A percentile compares a stretch with the other conserved stretches of the same genome.
Conservation (phyloP, 495 filamentous ascomycete species). For the Lichina pygmaea region DNA sequence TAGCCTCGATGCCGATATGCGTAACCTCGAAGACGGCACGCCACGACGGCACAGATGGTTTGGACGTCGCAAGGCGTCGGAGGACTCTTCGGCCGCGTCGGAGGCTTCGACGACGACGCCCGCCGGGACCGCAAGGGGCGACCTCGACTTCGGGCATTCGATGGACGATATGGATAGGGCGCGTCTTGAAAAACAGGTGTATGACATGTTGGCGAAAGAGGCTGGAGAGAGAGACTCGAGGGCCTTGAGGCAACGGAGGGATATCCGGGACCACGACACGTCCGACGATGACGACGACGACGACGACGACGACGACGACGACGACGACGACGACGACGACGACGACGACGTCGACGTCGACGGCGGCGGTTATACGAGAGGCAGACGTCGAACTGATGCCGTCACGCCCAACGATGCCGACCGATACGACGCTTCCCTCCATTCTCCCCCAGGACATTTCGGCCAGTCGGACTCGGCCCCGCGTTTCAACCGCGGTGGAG, state of each 20-base stretch:
- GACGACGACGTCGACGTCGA: too few species aligned
- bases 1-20: background rate
- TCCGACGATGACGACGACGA: too few species aligned
- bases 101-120: background rate
- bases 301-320: too few species aligned
- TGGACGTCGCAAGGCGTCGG: background rate
- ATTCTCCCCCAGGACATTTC: too few species aligned
- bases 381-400: too few species aligned
- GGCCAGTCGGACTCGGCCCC: conserved; percentile 8
- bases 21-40: background rate
- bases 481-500: conserved; percentile 11
- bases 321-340: too few species aligned
- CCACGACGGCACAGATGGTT: background rate
- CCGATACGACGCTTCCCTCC: too few species aligned
- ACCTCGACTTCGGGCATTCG: background rate
- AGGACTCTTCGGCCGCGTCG: background rate
- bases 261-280: too few species aligned
- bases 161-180: conserved; percentile 17
- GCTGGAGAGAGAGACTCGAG: conserved; percentile 9
- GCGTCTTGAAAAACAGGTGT: conserved; percentile 40
- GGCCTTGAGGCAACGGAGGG: too few species aligned
- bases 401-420: too few species aligned
- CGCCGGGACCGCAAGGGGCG: background rate
- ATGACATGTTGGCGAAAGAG: conserved; percentile 30
- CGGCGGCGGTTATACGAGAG: too few species aligned